Base-by-base conservation (phyloP, 2,329 filamentous ascomycete genomes). In the Aspergillus thermomutatus region DNA sequence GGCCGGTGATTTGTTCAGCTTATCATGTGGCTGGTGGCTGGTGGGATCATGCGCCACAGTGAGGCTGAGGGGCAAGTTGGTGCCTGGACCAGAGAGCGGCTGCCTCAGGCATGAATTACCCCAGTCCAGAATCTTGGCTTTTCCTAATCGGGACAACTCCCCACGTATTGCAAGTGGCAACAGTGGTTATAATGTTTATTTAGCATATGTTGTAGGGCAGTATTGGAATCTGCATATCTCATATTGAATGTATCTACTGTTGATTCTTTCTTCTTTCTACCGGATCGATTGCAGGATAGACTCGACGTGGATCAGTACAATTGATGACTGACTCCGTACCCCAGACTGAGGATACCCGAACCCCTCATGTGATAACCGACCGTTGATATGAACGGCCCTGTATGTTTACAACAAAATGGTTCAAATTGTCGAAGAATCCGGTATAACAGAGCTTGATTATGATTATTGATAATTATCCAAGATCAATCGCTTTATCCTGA, bases 311-410 rank as follows among this genome's bases (percentile, higher is more conserved):
- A n/a, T n/a, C n/a, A n/a, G n/a, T n/a, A n/a, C n/a, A n/a, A n/a
- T n/a, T n/a, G n/a, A n/a, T n/a, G n/a, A n/a, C n/a, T n/a, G n/a
- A n/a, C 5, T 34, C 31, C 31, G n/a, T 45, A 45, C n/a, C n/a
- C 41, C n/a, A 11, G n/a, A 45, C n/a, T n/a, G n/a, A 45, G 43
- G 25, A 46, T 50, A 40, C 49, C 49, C 49, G 49, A 34, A 25
- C 49, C 28, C 49, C 49, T 50, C 49, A 23, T 50, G 49, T 34
- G 49, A 50, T 50, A 50, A 37, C 49, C 49, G 49, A 50, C 43
- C 14, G 43, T 21, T 25, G 21, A 7, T 45, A 43, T 43, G 40
- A 10, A 9, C 40, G 8, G 9, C 40, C 21, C 40, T 11, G 10
- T 43, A 5, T 43, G 21, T 21, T 10, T 6, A 43, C 40, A 9